These are phyloP conservation scores for Mucor sp. DNA, from an alignment of 371 early-diverging fungal species.

Conservation along the genomic window DNA sequence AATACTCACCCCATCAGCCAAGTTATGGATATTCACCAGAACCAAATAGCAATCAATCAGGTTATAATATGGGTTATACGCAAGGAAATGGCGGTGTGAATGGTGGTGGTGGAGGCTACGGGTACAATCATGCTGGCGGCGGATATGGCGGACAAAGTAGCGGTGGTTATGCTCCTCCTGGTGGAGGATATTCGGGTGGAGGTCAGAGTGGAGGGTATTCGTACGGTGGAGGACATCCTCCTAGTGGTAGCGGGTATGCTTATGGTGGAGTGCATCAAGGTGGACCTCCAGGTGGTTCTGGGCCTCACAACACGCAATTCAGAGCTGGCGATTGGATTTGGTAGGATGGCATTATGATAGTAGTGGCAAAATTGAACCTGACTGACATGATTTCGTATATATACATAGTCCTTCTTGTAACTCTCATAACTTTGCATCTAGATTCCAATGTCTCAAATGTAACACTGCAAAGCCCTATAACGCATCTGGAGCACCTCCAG, in stretches of 20 bases:
- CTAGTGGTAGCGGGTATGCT: slow-evolving; percentile 19
- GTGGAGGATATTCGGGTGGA: slow-evolving; percentile 31
- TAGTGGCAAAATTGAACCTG: no score
- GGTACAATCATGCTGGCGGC: slow-evolving; percentile 17
- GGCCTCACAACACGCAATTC: slow-evolving; percentile 42
- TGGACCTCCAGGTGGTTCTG: slow-evolving; percentile 19
- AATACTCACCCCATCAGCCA: slow-evolving; percentile 14
- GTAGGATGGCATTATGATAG: slow-evolving; percentile 21
- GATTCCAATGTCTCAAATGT: slow-evolving; percentile 68
- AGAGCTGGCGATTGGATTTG: slow-evolving; percentile 71
- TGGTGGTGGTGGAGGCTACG: slow-evolving; percentile 26
- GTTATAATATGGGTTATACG: slow-evolving; percentile 20
- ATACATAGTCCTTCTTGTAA: slow-evolving; percentile 52
- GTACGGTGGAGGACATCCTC: slow-evolving; percentile 19
- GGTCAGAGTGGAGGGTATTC: slow-evolving; percentile 26
- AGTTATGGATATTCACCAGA: background rate
- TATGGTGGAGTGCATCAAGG: slow-evolving; percentile 34
- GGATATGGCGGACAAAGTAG: slow-evolving; percentile 20
- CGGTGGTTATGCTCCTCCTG: slow-evolving; percentile 6
- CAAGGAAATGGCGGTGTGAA: slow-evolving; percentile 10
- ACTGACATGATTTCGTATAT: background rate
- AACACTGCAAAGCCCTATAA: slow-evolving; percentile 37
- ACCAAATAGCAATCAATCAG: slow-evolving; percentile 3
- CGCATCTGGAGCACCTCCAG: slow-evolving; percentile 14
- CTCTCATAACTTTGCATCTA: slow-evolving; percentile 70